Conservation (phyloP, 768 basidiomycete species). For the Podaxis sp. region DNA sequence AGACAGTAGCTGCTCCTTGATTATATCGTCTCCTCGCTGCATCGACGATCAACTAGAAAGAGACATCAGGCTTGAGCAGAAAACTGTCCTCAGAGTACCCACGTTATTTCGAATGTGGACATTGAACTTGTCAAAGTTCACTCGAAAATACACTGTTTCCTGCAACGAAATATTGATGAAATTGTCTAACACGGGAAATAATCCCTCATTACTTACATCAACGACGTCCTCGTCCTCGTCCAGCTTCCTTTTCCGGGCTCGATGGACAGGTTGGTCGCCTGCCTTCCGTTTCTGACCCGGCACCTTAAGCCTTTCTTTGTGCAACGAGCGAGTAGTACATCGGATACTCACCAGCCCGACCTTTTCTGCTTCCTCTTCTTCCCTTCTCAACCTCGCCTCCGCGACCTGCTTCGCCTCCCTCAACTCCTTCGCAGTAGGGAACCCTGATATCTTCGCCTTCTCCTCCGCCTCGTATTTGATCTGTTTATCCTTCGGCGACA, state of each 20-base stretch:
- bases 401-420: conserved; percentile 71
- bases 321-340: background rate
- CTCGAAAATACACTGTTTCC: conserved; percentile 76
- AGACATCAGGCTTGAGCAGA: conserved; percentile 7
- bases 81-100: conserved; percentile 21
- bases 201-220: conserved; percentile 51
- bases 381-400: conserved; percentile 57
- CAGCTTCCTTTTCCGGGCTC: conserved; percentile 38
- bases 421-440: conserved; percentile 80
- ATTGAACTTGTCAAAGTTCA: conserved; percentile 89
- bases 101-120: conserved; percentile 87
- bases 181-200: conserved; percentile 2
- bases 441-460: conserved; percentile 68
- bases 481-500: conserved; percentile 77
- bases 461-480: conserved; percentile 83
- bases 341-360: conserved; percentile 62
- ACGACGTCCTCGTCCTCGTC: conserved; percentile 59
- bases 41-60: conserved; percentile 67
- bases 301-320: background rate
- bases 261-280: conserved; percentile 23
- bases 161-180: conserved; percentile 28
- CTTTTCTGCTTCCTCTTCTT: conserved; percentile 74
- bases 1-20: conserved; percentile 64
- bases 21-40: conserved; percentile 84
- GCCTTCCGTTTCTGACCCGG: conserved; percentile 59